A percentile compares a stretch with the other conserved stretches of the same genome.
Evolutionary conservation across 441 rosid species (phyloP).

Genomic region (Populus tomentosa): DNA sequence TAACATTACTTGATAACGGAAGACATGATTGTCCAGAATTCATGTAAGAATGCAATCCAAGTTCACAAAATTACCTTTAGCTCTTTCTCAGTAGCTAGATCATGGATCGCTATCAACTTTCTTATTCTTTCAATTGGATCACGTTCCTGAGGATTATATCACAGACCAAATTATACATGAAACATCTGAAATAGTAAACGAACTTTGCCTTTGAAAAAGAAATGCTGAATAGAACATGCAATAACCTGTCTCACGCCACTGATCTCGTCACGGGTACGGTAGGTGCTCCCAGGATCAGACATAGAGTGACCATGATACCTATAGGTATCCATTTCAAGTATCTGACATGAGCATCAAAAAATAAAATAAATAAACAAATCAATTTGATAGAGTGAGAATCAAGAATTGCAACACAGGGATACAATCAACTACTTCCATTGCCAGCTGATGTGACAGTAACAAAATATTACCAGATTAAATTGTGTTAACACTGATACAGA

Average conservation of each 20-base stretch:
- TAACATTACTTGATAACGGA: neutral
- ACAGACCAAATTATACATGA: neutral
- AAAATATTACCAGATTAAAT: neutral
- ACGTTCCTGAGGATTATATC: constrained; percentile 56
- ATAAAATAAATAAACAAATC: neutral
- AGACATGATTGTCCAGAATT: neutral
- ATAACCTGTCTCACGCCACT: constrained; percentile 88
- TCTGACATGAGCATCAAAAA: constrained; percentile 40
- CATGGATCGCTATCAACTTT: constrained; percentile 68
- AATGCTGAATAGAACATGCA: constrained; percentile 7
- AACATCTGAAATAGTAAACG: neutral
- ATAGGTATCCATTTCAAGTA: constrained; percentile 98
- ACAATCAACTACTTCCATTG: neutral
- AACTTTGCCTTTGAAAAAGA: neutral
- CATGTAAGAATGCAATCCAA: neutral
- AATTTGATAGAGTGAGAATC: neutral
- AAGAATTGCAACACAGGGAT: neutral
- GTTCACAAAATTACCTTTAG: constrained; percentile 56
- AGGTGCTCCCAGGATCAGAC: constrained; percentile 99
- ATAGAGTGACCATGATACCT: constrained; percentile 98
- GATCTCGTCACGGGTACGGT: constrained; percentile 95
- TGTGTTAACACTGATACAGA: neutral
- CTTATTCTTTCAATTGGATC: constrained; percentile 91
- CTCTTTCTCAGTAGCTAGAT: constrained; percentile 92
- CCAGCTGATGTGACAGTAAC: neutral